These are phyloP conservation scores for Trichoderma atroviride DNA, from an alignment of 2,329 filamentous ascomycete species.

Conservation along the genomic window DNA sequence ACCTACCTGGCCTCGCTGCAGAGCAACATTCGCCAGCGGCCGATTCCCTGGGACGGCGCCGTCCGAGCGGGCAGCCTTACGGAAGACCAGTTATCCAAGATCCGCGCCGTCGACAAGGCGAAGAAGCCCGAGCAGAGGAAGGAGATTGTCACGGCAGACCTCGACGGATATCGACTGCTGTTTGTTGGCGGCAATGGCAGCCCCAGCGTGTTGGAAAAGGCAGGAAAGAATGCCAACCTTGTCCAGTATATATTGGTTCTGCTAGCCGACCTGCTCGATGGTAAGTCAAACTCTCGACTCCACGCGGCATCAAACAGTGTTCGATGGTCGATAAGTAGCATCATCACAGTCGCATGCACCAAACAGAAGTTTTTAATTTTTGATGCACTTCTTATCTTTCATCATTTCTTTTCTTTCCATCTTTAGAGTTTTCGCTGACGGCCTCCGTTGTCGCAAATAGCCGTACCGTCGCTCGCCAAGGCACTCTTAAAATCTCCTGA, in stretches of 20 bases:
- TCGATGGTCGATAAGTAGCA: not conserved
- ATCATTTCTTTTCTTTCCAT: not conserved
- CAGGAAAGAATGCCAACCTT: constrained; percentile 84
- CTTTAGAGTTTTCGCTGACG: not conserved
- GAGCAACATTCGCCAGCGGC: constrained; percentile 94
- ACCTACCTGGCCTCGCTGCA: constrained; percentile 84
- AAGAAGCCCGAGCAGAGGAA: constrained; percentile 82
- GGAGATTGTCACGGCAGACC: constrained; percentile 77
- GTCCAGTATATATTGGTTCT: constrained; percentile 94
- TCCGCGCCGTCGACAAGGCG: constrained; percentile 95
- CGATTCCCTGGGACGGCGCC: constrained; percentile 97
- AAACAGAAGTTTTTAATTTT: not conserved
- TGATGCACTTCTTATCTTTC: not conserved
- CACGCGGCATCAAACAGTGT: not conserved
- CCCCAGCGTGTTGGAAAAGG: constrained; percentile 76
- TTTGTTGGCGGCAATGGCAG: constrained; percentile 76
- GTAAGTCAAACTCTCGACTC: constrained; percentile 51
- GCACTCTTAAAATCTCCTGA: constrained; percentile 74
- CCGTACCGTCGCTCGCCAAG: constrained; percentile 75
- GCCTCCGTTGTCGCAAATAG: constrained; percentile 48
- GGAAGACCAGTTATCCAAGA: constrained; percentile 90
- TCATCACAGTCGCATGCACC: not conserved
- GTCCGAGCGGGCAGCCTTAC: constrained; percentile 92
- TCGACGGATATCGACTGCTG: constrained; percentile 77
- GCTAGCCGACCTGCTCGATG: constrained; percentile 81